A percentile compares a stretch with the other conserved stretches of the same genome.
Evolutionary conservation across 1,139 yeast genomes (phyloP).

Genomic region (Geotrichum europaeum): DNA sequence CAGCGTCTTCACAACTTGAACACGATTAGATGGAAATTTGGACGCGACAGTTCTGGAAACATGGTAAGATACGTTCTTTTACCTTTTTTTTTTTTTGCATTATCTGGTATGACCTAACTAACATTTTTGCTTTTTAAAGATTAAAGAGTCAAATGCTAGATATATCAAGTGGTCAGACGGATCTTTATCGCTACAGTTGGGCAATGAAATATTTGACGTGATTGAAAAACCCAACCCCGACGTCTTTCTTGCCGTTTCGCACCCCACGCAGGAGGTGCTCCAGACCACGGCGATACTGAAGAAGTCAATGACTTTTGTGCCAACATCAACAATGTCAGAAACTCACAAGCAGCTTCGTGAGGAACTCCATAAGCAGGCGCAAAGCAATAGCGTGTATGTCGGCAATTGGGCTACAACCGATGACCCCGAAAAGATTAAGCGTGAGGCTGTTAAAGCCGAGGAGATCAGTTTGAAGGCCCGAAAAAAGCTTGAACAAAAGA

Average conservation of each 20-base stretch:
- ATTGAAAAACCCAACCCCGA: constrained; percentile 58
- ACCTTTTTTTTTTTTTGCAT: not conserved
- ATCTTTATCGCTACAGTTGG: constrained; percentile 73
- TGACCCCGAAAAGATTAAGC: constrained; percentile 83
- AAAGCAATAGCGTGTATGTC: constrained; percentile 45
- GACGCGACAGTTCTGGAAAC: constrained; percentile 53
- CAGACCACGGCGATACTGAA: constrained; percentile 43
- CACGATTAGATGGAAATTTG: constrained; percentile 90
- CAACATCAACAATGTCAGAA: constrained; percentile 77
- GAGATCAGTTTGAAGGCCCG: constrained; percentile 39
- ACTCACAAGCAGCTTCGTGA: constrained; percentile 77
- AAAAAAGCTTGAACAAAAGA: constrained; percentile 47
- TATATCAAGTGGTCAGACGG: constrained; percentile 96
- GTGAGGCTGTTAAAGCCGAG: constrained; percentile 75
- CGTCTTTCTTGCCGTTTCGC: constrained; percentile 65
- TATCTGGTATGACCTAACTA: not conserved
- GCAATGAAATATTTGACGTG: constrained; percentile 81
- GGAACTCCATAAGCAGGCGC: constrained; percentile 66
- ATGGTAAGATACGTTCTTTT: constrained; percentile 32
- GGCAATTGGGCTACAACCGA: constrained; percentile 71
- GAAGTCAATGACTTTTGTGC: constrained; percentile 68
- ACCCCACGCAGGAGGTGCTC: constrained; percentile 65
- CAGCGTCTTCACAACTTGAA: constrained; percentile 63
- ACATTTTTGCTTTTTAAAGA: constrained; percentile 5
- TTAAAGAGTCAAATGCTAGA: constrained; percentile 82